Percentiles rank a stretch among this genome's conserved stretches.
These are phyloP conservation scores for Pseudogymnoascus sp. DNA, from an alignment of 2,329 filamentous ascomycete species.

Conservation along the genomic window DNA sequence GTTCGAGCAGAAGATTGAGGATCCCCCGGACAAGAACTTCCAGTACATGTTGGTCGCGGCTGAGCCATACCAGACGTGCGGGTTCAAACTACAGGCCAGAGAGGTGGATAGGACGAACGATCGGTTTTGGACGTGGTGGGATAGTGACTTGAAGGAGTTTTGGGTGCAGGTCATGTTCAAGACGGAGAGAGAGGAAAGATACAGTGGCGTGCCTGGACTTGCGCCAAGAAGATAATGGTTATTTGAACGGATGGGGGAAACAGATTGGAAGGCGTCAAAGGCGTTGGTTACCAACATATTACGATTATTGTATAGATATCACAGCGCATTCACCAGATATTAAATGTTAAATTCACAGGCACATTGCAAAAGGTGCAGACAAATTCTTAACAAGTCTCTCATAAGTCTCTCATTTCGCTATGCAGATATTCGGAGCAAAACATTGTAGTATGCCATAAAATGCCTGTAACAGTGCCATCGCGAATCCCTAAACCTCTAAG, in stretches of 20 bases:
- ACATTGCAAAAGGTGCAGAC: background rate
- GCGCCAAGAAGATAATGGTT: conserved; percentile 30
- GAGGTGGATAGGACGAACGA: conserved; percentile 88
- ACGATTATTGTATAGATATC: conserved; percentile 3
- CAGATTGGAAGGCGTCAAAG: conserved; percentile 13
- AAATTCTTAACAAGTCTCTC: background rate
- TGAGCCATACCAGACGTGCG: conserved; percentile 96
- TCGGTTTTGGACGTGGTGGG: conserved; percentile 89
- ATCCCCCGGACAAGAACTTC: conserved; percentile 81
- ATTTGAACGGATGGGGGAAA: background rate
- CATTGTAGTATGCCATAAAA: background rate
- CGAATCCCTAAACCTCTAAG: conserved; percentile 3
- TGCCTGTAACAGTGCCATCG: background rate
- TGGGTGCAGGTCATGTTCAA: conserved; percentile 98
- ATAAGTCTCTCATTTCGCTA: conserved; percentile 6
- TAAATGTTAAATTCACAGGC: background rate
- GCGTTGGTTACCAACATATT: conserved; percentile 8
- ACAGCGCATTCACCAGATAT: conserved; percentile 1
- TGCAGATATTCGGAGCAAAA: conserved; percentile 3
- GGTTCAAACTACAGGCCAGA: conserved; percentile 87
- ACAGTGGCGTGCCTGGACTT: conserved; percentile 56
- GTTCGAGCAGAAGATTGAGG: conserved; percentile 91
- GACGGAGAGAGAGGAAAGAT: conserved; percentile 93
- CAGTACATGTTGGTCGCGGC: conserved; percentile 94
- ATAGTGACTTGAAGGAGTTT: conserved; percentile 91